Base-by-base conservation (phyloP, 2,329 filamentous ascomycete species). In the Curvularia sp. region DNA sequence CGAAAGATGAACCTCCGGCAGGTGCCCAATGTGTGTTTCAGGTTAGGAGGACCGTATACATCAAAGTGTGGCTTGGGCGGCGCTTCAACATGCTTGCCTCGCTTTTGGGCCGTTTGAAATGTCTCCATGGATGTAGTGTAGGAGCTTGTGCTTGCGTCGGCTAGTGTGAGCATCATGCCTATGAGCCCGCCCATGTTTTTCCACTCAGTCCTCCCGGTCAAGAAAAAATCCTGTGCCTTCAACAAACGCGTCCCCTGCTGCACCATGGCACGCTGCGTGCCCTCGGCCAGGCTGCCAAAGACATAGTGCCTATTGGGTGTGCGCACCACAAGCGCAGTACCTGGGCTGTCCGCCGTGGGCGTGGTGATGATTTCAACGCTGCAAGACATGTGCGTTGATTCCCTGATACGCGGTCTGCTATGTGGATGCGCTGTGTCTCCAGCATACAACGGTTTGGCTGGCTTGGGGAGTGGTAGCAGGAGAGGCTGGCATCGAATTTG, bases 341-440 rank as follows among this genome's bases (percentile, higher is more conserved):
- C 94, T 0, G 89, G 86, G 20, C 93, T 97, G 78, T 99, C 95
- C 58, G 89, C 89, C 65, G 94, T 95, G 13, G 94, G 94, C 58
- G 90, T 90, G 18, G 89, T 90, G 61, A 94, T 77, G 68, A 98
- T 80, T 75, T 96, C 89, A 56, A 93, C 82, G 69, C 82, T 87
- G 73, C 85, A 89, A 67, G 88, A 84, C 93, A 97, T 97, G 48
- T 42, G 57, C 30, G 15, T 41, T 15, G 35, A 41, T 2, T n/a
- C 28, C 10, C 38, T 41, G 13, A 30, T 41, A 9, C 30, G 31
- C 6, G n/a, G 24, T 15, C 24, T 35, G 15, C 15, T 44, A 20
- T 54, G 42, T 22, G 28, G 48, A 4, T 18, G 28, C 10, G 49
- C 9, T 48, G 22, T 47, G 15, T 28, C 15, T 22, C 41, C 18